These are phyloP conservation scores for Ammopiptanthus mongolicus DNA, from an alignment of 306 rosid species.

Conservation along the genomic window DNA sequence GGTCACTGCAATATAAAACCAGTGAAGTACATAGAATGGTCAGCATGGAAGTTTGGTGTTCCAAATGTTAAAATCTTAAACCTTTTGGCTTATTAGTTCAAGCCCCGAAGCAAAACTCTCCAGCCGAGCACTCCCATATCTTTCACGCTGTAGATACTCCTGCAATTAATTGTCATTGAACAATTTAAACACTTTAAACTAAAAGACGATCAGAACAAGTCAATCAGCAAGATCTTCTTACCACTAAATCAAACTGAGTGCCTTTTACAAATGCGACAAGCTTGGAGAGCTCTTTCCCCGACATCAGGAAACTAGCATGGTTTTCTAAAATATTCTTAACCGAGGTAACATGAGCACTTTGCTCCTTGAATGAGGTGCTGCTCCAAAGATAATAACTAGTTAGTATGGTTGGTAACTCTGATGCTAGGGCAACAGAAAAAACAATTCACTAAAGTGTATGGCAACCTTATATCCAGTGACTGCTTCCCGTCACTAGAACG, in stretches of 20 bases:
- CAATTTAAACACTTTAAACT: conserved; percentile 15
- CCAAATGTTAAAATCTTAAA: conserved; percentile 16
- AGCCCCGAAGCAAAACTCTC: conserved; percentile 94
- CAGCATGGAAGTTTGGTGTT: background rate
- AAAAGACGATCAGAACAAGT: conserved; percentile 12
- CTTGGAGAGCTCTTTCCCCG: conserved; percentile 93
- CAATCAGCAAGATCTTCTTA: conserved; percentile 33
- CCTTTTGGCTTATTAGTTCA: conserved; percentile 88
- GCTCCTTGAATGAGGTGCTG: conserved; percentile 87
- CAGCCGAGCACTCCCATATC: conserved; percentile 81
- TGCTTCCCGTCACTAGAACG: conserved; percentile 63
- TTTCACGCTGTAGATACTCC: conserved; percentile 95
- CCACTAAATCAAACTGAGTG: conserved; percentile 98
- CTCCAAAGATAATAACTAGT: conserved; percentile 19
- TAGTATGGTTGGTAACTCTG: conserved; percentile 10
- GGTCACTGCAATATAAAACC: conserved; percentile 11
- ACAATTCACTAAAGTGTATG: conserved; percentile 5
- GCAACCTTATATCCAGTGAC: conserved; percentile 68
- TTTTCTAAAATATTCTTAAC: conserved; percentile 85
- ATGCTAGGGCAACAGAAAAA: conserved; percentile 15
- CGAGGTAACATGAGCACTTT: conserved; percentile 78
- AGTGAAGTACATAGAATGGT: background rate
- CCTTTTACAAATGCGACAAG: conserved; percentile 97
- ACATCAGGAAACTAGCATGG: conserved; percentile 94
- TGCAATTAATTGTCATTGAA: conserved; percentile 32